Evolutionary conservation across 306 rosid genomes (phyloP).

Genomic region (Glycine latifolia): DNA sequence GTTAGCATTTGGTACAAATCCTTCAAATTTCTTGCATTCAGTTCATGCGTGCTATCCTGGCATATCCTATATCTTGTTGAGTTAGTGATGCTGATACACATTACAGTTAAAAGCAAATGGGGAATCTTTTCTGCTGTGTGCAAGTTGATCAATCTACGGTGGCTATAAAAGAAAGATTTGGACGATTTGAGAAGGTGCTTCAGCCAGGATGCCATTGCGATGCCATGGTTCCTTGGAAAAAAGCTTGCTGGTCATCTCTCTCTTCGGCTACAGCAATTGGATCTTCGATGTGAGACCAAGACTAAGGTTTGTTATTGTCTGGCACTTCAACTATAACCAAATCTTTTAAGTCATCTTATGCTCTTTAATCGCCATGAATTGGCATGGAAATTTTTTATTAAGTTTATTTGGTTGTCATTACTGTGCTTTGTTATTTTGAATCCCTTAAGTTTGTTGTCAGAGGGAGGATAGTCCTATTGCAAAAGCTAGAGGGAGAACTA

Average conservation of each 20-base stretch:
- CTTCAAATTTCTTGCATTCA: neutral
- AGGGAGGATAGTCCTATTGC: neutral
- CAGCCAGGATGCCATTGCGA: constrained; percentile 93
- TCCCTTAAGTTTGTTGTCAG: neutral
- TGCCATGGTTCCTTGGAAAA: constrained; percentile 86
- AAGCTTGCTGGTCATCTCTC: constrained; percentile 80
- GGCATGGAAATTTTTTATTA: neutral
- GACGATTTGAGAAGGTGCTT: constrained; percentile 74
- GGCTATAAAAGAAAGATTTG: constrained; percentile 83
- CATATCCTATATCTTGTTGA: neutral
- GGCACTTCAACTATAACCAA: constrained; percentile 22
- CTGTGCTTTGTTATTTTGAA: neutral
- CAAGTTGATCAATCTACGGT: constrained; percentile 88
- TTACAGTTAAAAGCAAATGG: constrained; percentile 66
- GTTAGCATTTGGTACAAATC: neutral
- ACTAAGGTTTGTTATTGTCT: constrained; percentile 72
- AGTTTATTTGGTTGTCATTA: neutral
- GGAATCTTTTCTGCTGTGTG: constrained; percentile 68
- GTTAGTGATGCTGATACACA: constrained; percentile 31
- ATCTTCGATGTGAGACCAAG: constrained; percentile 89
- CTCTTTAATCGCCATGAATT: neutral
- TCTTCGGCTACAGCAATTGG: constrained; percentile 91
- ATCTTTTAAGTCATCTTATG: constrained; percentile 24
- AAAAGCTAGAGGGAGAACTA: neutral
- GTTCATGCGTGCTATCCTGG: neutral